Evolutionary conservation across 495 filamentous ascomycete genomes (phyloP).

Genomic region (Penicilliopsis zonata): DNA sequence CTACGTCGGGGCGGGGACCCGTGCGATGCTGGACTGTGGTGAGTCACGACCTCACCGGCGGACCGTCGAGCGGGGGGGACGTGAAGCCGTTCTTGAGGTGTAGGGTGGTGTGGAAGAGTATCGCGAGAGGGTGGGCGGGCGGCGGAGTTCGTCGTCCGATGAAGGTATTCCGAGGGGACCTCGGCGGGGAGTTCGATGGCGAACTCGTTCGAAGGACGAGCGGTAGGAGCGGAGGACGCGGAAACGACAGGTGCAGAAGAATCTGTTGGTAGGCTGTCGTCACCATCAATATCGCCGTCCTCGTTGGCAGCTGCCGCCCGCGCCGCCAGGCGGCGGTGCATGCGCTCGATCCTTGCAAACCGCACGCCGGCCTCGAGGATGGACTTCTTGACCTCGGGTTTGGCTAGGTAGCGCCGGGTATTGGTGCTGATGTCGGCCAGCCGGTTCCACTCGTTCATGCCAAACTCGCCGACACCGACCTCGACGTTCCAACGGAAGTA

Average conservation of each 20-base stretch:
- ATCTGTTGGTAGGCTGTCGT: background rate
- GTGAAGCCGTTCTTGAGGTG: slow-evolving; percentile 15
- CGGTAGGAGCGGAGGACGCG: slow-evolving; percentile 7
- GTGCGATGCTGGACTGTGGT: slow-evolving; percentile 28
- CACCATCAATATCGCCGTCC: background rate
- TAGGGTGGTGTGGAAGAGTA: slow-evolving; percentile 21
- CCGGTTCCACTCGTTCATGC: slow-evolving; percentile 96
- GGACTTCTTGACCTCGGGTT: slow-evolving; percentile 59
- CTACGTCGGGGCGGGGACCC: slow-evolving; percentile 29
- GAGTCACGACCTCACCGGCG: slow-evolving; percentile 19
- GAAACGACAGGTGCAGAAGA: background rate
- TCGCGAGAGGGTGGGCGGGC: slow-evolving; percentile 13
- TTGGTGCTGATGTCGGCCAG: slow-evolving; percentile 87
- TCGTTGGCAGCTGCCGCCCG: slow-evolving; percentile 24
- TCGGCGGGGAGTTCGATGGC: slow-evolving; percentile 58
- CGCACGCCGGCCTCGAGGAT: slow-evolving; percentile 67
- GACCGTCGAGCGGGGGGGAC: slow-evolving; percentile 24
- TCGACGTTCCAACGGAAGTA: slow-evolving; percentile 98
- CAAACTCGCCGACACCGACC: slow-evolving; percentile 93
- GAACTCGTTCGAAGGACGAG: slow-evolving; percentile 28
- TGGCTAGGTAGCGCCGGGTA: slow-evolving; percentile 72
- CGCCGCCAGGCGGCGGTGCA: slow-evolving; percentile 36
- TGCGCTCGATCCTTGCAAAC: slow-evolving; percentile 70
- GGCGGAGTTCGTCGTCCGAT: slow-evolving; percentile 18
- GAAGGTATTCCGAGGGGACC: slow-evolving; percentile 22